Evolutionary conservation across 352 stramenopile genomes (phyloP), one percentile per base, ranked within the genome.

Genomic region (Pythium oligandrum): DNA sequence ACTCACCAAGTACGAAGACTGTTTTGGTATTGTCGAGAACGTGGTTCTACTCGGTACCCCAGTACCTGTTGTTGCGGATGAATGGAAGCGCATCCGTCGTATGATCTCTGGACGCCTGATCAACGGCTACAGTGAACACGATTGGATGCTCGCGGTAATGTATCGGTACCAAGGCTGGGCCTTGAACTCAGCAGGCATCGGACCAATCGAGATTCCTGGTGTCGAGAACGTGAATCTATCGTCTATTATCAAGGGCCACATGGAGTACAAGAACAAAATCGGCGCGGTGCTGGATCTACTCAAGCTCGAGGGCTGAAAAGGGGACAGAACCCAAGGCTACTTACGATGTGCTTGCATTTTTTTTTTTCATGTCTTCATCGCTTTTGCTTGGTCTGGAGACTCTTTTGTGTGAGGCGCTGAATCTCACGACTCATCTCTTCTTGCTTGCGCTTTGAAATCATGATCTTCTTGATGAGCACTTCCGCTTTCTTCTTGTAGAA

Each of bases 81-180:
- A 93, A 26, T 97, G 89, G 89, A 57, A 67, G 17, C 77, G 68
- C 35, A 84, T 75, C 4, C 66, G 83, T 4, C 53, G 70, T 48
- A 63, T 97, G 10, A 86, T 96, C 3, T 83, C 88, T 3, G 86
- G 88, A 1, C 72, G 90, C 31, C 56, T 96, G 0, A 90, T 97
- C 61, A 97, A 97, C 59, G 87, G 88, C 12, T 97, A 91, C 61
- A 93, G 76, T 0, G 75, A 86, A 31, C 88, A 91, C 45, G 90
- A 97, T 70, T 92, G 83, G 73, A 96, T 97, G 78, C 72, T 97
- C 26, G 80, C 78, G 12, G 65, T 97, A 40, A 91, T 97, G 72
- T 97, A 96, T 59, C 76, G 89, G 6, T 91, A 91, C 49, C 83
- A 95, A 46, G 78, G 80, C 32, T 94, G 77, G 83, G 64, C 82